Evolutionary conservation across 225 moss, liverwort and hornwort genomes (phyloP), one percentile per base, ranked within the genome.

Genomic region (Polytrichum formosum): DNA sequence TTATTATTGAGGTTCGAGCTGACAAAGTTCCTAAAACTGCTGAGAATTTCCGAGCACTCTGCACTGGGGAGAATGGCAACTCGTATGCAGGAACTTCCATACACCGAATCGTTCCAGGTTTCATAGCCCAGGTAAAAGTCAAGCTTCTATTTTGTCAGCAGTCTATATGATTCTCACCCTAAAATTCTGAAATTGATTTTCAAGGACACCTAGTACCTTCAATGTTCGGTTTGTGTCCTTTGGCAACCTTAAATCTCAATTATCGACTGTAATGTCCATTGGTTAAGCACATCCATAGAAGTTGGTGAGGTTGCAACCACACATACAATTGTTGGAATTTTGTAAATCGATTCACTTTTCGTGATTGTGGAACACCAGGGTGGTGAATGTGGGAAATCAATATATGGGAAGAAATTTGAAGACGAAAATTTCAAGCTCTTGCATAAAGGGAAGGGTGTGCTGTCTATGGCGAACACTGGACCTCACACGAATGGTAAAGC

Each of bases 401-500:
- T 92, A 56, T 92, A 92, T 74, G 91, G 87, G 26, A 89, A 77
- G 76, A 90, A 87, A 76, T 92, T 92, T 66, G 90, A 92, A 68
- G 91, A 92, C 74, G 91, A 92, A 31, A 92, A 92, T 70, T 92
- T 92, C 80, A 90, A 90, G 68, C 82, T 92, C 61, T 63, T 85
- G 77, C 91, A 92, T 53, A 88, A 90, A 71, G 87, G 89, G 56
- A 85, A 87, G 72, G 91, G 91, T 29, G 67, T 90, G 53, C 83
- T 92, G 56, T 89, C 91, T 53, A 92, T 92, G 91, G 90, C 91
- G 59, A 92, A 92, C 71, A 87, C 82, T 68, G 91, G 91, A 23
- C 90, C 91, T 62, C 90, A 92, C 71, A 85, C 85, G 2, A 92
- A 92, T 75, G 87, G 91, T 92, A 80, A 76, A 69, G 8, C 17